phyloP scores from a whole-genome alignment of 176 grass and related monocot species.

The Stipa capillata region DNA sequence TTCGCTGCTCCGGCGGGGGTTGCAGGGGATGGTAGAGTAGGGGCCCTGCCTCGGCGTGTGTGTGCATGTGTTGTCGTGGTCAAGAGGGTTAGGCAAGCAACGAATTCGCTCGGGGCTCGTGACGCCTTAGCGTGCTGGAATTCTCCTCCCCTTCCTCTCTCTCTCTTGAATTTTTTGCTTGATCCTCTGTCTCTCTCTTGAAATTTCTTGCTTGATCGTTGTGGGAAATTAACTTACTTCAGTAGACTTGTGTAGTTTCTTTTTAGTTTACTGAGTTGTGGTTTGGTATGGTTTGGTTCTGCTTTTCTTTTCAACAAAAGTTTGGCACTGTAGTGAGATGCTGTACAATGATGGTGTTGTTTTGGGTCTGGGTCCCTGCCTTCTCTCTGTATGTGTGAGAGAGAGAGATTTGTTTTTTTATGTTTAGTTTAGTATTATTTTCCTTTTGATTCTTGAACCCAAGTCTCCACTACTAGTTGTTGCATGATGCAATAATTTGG shows the following conservation, averaged over 20 bases:
- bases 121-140: slow-evolving; percentile 17
- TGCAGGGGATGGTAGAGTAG: not conserved
- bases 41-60: not conserved
- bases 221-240: slow-evolving; percentile 21
- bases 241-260: not conserved
- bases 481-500: slow-evolving; percentile 37
- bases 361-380: slow-evolving; percentile 4
- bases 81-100: slow-evolving; percentile 36
- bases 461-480: not conserved
- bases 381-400: no score
- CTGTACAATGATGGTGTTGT: slow-evolving; percentile 30
- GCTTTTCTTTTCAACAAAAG: slow-evolving; percentile 19
- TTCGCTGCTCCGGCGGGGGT: not conserved
- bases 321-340: slow-evolving; percentile 34
- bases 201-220: not conserved
- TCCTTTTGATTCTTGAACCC: not conserved
- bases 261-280: not conserved
- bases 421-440: not conserved
- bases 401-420: not conserved
- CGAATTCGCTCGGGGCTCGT: slow-evolving; percentile 12
- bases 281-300: not conserved
- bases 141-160: slow-evolving; percentile 10
- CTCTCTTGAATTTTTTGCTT: not conserved
- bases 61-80: slow-evolving; percentile 1
- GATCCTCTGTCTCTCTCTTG: not conserved